Base-by-base conservation (phyloP, 2,329 filamentous ascomycete species). In the Penicillium palitans region DNA sequence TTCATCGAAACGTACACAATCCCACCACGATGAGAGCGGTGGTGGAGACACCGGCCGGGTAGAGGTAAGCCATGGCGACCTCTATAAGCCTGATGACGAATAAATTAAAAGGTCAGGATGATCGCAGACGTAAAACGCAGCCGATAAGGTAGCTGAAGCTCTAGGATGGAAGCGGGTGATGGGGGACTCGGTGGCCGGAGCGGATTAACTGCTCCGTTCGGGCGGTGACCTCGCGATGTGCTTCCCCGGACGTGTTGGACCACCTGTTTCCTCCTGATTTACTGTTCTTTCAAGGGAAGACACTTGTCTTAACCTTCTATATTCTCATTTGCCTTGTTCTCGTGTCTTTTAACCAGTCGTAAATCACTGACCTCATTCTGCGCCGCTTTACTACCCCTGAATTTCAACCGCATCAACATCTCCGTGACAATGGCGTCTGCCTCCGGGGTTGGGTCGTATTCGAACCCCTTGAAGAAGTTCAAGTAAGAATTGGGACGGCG, bases 391-490 rank as follows among this genome's bases (percentile, higher is more conserved):
- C 61, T 69, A 62, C 72, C 72, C 72, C 72, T 74, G 67, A 76
- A 65, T 66, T 61, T 55, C 63, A 56, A 15, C 57, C 56, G 59
- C 61, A 49, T 57, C 58, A 58, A 65, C 55, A 67, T 60, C 62
- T 64, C 57, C 61, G 70, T 73, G 78, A 85, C 75, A 75, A 96
- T 96, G 93, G 90, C 93, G 12, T 53, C 51, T 78, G 87, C 91
- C 80, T 81, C 87, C 70, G 80, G 79, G 59, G 88, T 87, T 73
- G 90, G 90, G 78, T 91, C 90, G 66, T 99, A 98, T 84, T 97
- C 96, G 78, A 98, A 98, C 83, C 95, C 95, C 72, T 83, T 99
- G 81, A 99, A 99, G 90, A 99, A 99, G 80, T 99, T 98, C 89
- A 99, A 99, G 93, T 97, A 83, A 59, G 79, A 67, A 13, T 8